phyloP scores from a whole-genome alignment of 1,284 basidiomycete genomes.

The Thelephora terrestris region DNA sequence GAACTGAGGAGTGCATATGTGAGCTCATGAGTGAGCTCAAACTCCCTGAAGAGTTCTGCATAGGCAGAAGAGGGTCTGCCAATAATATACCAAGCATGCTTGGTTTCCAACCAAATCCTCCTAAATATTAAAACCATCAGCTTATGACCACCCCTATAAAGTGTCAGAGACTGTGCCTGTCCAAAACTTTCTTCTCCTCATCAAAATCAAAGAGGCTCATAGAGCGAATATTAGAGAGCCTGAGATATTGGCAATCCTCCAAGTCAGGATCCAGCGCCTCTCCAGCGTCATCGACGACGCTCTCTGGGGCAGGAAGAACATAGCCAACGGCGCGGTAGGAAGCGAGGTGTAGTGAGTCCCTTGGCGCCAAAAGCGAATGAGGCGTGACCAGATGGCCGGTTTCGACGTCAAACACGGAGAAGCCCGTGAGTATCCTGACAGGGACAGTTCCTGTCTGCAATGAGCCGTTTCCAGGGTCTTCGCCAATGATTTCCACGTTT shows the following conservation, averaged over 20 bases:
- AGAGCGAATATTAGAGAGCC: slow-evolving; percentile 33
- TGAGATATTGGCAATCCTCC: slow-evolving; percentile 23
- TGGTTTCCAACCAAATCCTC: slow-evolving; percentile 32
- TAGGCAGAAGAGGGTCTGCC: slow-evolving; percentile 36
- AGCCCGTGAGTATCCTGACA: slow-evolving; percentile 40
- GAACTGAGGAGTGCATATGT: slow-evolving; percentile 34
- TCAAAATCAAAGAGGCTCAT: slow-evolving; percentile 34
- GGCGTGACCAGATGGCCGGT: slow-evolving; percentile 28
- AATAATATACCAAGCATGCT: slow-evolving; percentile 55
- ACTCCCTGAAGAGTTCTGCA: slow-evolving; percentile 27
- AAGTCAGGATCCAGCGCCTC: slow-evolving; percentile 13
- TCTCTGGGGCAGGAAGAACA: slow-evolving; percentile 22
- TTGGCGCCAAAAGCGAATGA: slow-evolving; percentile 24
- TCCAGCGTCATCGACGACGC: slow-evolving; percentile 17
- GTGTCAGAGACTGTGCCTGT: slow-evolving; percentile 29
- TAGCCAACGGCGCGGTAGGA: slow-evolving; percentile 25
- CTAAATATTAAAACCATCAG: slow-evolving; percentile 13
- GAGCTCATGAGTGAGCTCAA: slow-evolving; percentile 39
- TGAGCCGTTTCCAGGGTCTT: too few relatives aligned
- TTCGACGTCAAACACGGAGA: slow-evolving; percentile 34
- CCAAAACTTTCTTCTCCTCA: slow-evolving; percentile 10
- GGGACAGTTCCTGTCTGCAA: slow-evolving; percentile 26
- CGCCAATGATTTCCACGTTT: too few relatives aligned
- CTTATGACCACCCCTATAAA: not conserved
- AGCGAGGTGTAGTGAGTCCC: not conserved